These are phyloP conservation scores for Cutaneotrichosporon sp. DNA, from an alignment of 1,284 basidiomycete species.

Conservation along the genomic window DNA sequence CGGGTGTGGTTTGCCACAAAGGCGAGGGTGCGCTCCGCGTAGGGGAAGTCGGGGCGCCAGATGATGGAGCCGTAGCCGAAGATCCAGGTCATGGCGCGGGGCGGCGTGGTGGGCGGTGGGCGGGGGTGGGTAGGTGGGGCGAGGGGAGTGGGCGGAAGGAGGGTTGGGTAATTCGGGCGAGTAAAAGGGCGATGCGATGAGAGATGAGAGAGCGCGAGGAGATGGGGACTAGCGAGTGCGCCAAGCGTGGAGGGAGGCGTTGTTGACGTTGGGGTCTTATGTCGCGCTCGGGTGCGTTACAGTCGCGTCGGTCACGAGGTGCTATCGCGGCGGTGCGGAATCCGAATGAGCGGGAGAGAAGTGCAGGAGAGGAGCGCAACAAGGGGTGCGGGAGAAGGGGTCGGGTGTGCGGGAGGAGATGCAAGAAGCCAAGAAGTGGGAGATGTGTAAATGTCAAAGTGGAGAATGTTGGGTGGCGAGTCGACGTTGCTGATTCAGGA, in stretches of 20 bases:
- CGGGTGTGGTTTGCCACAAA: slow-evolving; percentile 58
- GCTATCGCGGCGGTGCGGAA: not conserved
- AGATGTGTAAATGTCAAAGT: not conserved
- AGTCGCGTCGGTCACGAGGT: not conserved
- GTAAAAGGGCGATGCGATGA: too few species aligned
- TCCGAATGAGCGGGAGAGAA: not conserved
- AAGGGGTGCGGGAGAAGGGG: not conserved
- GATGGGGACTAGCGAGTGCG: too few species aligned
- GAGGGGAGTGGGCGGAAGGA: not conserved
- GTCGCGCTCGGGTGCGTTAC: not conserved
- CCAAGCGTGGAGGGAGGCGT: too few species aligned
- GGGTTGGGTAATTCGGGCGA: too few species aligned
- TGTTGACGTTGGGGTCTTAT: not conserved
- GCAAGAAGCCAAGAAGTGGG: not conserved
- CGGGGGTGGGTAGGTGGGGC: too few species aligned
- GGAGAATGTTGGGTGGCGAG: not conserved
- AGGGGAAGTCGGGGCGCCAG: slow-evolving; percentile 27
- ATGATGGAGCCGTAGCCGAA: slow-evolving; percentile 26
- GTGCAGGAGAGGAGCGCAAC: not conserved
- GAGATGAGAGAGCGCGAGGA: too few species aligned
- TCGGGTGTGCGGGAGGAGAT: not conserved
- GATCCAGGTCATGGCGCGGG: slow-evolving; percentile 16
- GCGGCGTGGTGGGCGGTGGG: not conserved
- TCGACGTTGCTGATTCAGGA: too few species aligned
- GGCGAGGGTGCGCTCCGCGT: slow-evolving; percentile 14